Evolutionary conservation across 371 early-diverging fungal species (phyloP), one percentile per base, ranked within the genome.

Genomic region (Mortierella polycephala): DNA sequence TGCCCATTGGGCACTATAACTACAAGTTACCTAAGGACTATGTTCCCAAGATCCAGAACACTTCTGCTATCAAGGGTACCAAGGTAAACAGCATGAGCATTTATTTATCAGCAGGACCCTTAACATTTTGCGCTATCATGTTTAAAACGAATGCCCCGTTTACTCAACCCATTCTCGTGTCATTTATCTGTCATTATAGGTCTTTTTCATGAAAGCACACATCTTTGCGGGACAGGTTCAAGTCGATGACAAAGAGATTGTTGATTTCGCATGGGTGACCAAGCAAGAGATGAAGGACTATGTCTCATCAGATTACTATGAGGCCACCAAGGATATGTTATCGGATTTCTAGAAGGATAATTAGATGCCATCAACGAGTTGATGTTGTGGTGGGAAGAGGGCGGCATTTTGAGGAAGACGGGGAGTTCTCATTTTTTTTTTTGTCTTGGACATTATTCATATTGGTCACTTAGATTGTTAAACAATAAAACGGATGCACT

Each of bases 191-290:
- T 5, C 54, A 10, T 23, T 57, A 40, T 65, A 90, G 87, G 84
- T 88, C 18, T 93, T 96, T 82, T 95, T 91, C 77, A 90, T 96
- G 91, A 95, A 95, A 82, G 95, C 92, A 5, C 93, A 95, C 66
- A 88, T 95, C 59, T 89, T 92, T 62, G 88, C 93, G 20, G 97
- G 97, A 37, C 90, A 92, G 74, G 91, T 85, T 50, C 74, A 84
- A 45, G 83, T 85, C 12, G 85, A 91, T 42, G 77, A 85, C 18
- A 69, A 86, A 46, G 88, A 88, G 69, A 83, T 91, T 40, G 75
- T 86, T n/a, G 94, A 95, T 62, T 92, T 88, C 83, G 95, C 92
- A 65, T 97, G 97, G 97, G 84, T 93, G 30, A 93, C 92, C 16
- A 89, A 90, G 71, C 85, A 91, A 61, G 96, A 95, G 79, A 66